A percentile compares a stretch with the other conserved stretches of the same genome.
Conservation (phyloP, 2,329 filamentous ascomycete species). For the Botryosphaeria agaves region DNA sequence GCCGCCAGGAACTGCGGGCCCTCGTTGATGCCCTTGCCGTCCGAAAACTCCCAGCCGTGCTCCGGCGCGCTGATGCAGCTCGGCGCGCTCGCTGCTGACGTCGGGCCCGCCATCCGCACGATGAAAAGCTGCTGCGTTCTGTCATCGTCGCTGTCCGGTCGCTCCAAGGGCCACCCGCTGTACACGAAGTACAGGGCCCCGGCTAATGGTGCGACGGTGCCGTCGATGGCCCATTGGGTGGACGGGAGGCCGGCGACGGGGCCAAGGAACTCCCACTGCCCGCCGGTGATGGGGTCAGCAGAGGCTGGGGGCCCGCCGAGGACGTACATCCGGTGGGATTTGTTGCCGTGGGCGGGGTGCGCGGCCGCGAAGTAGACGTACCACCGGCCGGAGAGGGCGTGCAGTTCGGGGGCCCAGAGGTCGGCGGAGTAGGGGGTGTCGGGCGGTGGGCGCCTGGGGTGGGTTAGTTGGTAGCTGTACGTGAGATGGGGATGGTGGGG, state of each 20-base stretch:
- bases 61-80: conserved; percentile 23
- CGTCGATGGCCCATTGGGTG: conserved; percentile 30
- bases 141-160: conserved; percentile 17
- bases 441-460: conserved; percentile 21
- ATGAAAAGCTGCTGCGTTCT: conserved; percentile 27
- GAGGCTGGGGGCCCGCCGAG: conserved; percentile 21
- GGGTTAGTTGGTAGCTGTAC: neutral
- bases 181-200: conserved; percentile 24
- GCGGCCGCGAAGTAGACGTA: conserved; percentile 34
- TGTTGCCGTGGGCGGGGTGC: conserved; percentile 24
- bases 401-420: conserved; percentile 40
- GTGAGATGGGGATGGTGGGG: neutral
- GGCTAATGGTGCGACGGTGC: conserved; percentile 24
- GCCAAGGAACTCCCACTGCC: conserved; percentile 24
- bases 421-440: conserved; percentile 24
- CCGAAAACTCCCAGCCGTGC: conserved; percentile 22
- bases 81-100: conserved; percentile 15
- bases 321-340: conserved; percentile 27
- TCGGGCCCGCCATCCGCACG: conserved; percentile 18
- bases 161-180: conserved; percentile 28
- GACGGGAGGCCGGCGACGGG: conserved; percentile 21
- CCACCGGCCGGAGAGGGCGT: conserved; percentile 32
- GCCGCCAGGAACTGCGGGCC: conserved; percentile 21
- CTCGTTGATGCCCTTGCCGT: conserved; percentile 26
- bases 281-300: conserved; percentile 12